Conservation (phyloP, 2,329 filamentous ascomycete species). For the Exophiala aquamarina region DNA sequence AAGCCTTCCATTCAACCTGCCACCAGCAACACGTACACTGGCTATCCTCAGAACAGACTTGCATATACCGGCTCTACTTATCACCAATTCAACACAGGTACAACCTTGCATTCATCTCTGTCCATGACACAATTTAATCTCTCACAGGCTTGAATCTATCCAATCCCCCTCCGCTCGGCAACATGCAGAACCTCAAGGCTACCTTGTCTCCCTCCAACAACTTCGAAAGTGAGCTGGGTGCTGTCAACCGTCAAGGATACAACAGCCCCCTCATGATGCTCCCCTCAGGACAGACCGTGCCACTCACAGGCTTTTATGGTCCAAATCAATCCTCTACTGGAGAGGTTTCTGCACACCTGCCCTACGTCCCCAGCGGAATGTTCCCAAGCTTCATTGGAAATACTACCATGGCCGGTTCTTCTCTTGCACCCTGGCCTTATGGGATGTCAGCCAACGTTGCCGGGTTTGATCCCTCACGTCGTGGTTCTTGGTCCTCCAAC, state of each 20-base stretch:
- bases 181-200: conserved; percentile 28
- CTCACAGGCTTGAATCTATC: conserved; percentile 18
- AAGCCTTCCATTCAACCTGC: conserved; percentile 18
- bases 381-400: conserved; percentile 36
- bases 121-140: conserved; percentile 2
- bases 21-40: conserved; percentile 16
- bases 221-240: conserved; percentile 16
- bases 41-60: conserved; percentile 22
- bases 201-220: conserved; percentile 21
- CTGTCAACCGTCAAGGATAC: conserved; percentile 21
- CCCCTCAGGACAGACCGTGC: conserved; percentile 28
- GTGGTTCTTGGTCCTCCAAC: conserved; percentile 41
- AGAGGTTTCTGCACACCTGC: conserved; percentile 24
- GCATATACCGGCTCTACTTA: conserved; percentile 19
- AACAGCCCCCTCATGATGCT: conserved; percentile 28
- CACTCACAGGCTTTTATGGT: conserved; percentile 25
- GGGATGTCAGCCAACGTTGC: conserved; percentile 36
- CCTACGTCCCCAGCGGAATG: conserved; percentile 38
- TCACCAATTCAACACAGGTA: conserved; percentile 22
- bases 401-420: conserved; percentile 33
- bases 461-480: conserved; percentile 37
- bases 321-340: conserved; percentile 16
- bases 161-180: conserved; percentile 21
- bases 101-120: conserved; percentile 7
- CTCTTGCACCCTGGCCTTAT: conserved; percentile 40